A percentile compares a stretch with the other conserved stretches of the same genome.
phyloP scores from a whole-genome alignment of 2,329 filamentous ascomycete genomes.

The Monosporascus sp. region DNA sequence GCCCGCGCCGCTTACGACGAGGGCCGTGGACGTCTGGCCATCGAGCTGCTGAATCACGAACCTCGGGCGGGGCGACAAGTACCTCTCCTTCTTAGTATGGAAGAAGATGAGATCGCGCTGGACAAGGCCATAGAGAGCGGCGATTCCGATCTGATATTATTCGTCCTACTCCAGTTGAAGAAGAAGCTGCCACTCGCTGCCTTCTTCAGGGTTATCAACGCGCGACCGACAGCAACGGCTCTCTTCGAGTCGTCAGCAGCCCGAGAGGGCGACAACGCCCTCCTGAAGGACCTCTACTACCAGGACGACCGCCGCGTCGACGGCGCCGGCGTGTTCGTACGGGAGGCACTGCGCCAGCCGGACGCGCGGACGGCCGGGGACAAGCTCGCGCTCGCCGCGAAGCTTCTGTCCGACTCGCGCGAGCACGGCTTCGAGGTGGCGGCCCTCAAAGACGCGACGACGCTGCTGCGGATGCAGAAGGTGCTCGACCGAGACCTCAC shows the following conservation, averaged over 20 bases:
- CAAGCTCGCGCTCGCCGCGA: constrained; percentile 82
- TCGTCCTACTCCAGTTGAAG: constrained; percentile 81
- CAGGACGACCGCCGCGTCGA: constrained; percentile 90
- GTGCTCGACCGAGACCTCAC: constrained; percentile 79
- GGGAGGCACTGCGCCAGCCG: constrained; percentile 73
- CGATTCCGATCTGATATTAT: constrained; percentile 88
- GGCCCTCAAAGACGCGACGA: constrained; percentile 72
- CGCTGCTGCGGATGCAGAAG: constrained; percentile 81
- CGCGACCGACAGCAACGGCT: constrained; percentile 77
- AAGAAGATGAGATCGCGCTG: constrained; percentile 88
- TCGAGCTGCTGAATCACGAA: constrained; percentile 87
- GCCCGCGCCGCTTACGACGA: constrained; percentile 92
- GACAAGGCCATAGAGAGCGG: constrained; percentile 96
- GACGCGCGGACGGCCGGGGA: constrained; percentile 68
- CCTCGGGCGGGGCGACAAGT: constrained; percentile 94
- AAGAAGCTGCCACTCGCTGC: constrained; percentile 84
- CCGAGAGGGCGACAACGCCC: constrained; percentile 64
- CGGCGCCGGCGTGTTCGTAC: constrained; percentile 80
- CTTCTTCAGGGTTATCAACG: constrained; percentile 90
- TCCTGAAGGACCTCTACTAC: constrained; percentile 95
- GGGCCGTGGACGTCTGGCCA: constrained; percentile 82
- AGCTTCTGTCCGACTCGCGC: constrained; percentile 77
- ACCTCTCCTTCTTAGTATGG: constrained; percentile 86
- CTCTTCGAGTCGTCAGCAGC: constrained; percentile 80
- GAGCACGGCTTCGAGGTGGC: constrained; percentile 71